Base-by-base conservation (phyloP, 805 yeast species). In the Candida namnaoensis region DNA sequence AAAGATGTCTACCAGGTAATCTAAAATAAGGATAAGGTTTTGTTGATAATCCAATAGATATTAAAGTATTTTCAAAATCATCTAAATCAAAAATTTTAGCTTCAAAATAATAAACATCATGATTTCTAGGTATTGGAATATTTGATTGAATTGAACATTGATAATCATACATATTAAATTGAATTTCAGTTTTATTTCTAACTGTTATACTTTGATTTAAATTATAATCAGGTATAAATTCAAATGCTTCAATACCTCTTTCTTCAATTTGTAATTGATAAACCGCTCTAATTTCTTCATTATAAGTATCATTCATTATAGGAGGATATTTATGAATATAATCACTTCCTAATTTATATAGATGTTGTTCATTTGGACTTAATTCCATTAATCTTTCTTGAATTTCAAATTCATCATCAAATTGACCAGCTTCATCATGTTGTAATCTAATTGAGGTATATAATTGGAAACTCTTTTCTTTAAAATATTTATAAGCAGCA, bases 11-110 rank as follows among this genome's bases (percentile, higher is more conserved):
- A 0, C 99, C 99, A 0, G 99, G 98, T 34, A 93, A 66, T 50
- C 97, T 70, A 62, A 93, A 93, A 62, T 82, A 79, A 2, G 99
- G 99, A 54, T 93, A 93, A 7, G 99, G 99, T 47, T 79, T 76
- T 0, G 95, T 77, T 1, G 90, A 73, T 4, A 93, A 55, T 0
- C 99, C 99, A 15, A 93, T 68, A 0, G 95, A 77, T 1, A 91
- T 66, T 0, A 64, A 43, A 0, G 75, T 61, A 35, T 58, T 63
- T n/a, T 51, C 53, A 14, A 37, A 47, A 14, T 44, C 50, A 24
- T 41, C 45, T 15, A 80, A 54, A 34, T 82, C 88, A 61, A 78
- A 88, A 2, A 93, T 73, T 54, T 93, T 93, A 35, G 82, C 76
- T 57, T 90, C 98, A 66, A 83, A 88, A 64, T 91, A 90, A 55